Percentiles rank a stretch among this genome's conserved stretches.
Evolutionary conservation across 257 asterid species (phyloP).

Genomic region (Scutellaria minor): DNA sequence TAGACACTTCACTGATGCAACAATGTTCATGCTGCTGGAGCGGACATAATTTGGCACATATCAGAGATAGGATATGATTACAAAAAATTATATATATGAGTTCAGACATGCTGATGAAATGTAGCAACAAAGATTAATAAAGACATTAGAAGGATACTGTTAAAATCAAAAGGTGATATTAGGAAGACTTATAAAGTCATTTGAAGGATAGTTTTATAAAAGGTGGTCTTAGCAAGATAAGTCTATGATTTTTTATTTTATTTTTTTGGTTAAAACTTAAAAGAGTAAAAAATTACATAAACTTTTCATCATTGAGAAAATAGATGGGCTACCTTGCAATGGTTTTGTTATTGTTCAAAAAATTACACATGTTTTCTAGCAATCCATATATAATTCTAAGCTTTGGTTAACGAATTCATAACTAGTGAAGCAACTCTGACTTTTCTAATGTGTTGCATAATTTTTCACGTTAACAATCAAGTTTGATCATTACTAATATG

Average conservation of each 20-base stretch:
- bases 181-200: not conserved
- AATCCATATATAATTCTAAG: not conserved
- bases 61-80: not conserved
- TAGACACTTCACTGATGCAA: conserved; percentile 1
- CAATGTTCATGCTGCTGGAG: not conserved
- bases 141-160: not conserved
- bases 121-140: not conserved
- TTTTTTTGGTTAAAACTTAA: not conserved
- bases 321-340: not conserved
- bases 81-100: not conserved
- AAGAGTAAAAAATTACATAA: not conserved
- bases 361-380: not conserved
- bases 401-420: not conserved
- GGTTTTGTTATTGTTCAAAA: not conserved
- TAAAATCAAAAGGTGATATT: not conserved
- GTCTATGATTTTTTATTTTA: not conserved
- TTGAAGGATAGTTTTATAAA: not conserved
- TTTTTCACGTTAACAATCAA: not conserved
- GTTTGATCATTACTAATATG: not conserved
- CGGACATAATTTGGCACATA: not conserved
- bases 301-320: not conserved
- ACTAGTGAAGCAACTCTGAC: conserved; percentile 13
- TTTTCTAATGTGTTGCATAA: conserved; percentile 1
- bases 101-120: not conserved
- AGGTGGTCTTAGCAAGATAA: not conserved